Percentiles rank a stretch among this genome's conserved stretches.
Evolutionary conservation across 1,284 basidiomycete genomes (phyloP).

Genomic region (Meripilus lineatus): DNA sequence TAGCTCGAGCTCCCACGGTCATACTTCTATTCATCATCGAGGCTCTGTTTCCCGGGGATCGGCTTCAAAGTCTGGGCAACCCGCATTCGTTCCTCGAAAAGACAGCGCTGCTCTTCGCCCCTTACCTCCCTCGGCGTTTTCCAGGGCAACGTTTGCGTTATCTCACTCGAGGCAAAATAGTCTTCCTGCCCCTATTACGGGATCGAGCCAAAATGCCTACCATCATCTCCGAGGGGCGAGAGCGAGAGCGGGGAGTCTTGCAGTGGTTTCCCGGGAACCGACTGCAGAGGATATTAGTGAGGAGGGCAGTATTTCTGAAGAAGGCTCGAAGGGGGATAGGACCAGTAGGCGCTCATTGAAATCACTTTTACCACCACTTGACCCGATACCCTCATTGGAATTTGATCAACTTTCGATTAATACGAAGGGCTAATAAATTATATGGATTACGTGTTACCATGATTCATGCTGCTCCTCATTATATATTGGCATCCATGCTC

Average conservation of each 20-base stretch:
- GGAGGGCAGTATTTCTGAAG: neutral
- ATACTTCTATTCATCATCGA: neutral
- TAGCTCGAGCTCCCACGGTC: too few species aligned
- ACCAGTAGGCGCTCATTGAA: neutral
- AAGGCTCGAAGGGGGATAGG: constrained; percentile 2
- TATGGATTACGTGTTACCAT: neutral
- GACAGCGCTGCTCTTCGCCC: constrained; percentile 22
- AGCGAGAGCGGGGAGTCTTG: constrained; percentile 5
- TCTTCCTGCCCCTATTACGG: neutral
- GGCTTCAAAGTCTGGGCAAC: constrained; percentile 4
- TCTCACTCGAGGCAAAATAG: neutral
- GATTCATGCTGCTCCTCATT: too few species aligned
- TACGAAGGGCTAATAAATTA: neutral
- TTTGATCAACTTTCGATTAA: neutral
- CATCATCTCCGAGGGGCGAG: neutral
- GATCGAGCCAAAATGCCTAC: too few species aligned
- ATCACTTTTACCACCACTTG: constrained; percentile 3
- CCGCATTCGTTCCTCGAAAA: constrained; percentile 18
- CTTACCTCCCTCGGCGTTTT: constrained; percentile 18
- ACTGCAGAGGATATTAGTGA: neutral
- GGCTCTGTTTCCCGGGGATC: constrained; percentile 9
- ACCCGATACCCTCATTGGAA: neutral
- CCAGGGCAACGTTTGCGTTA: neutral
- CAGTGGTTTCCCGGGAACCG: neutral
- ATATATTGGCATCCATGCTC: too few species aligned